Evolutionary conservation across 257 asterid genomes (phyloP), one percentile per base, ranked within the genome.

Genomic region (Salvia miltiorrhiza): DNA sequence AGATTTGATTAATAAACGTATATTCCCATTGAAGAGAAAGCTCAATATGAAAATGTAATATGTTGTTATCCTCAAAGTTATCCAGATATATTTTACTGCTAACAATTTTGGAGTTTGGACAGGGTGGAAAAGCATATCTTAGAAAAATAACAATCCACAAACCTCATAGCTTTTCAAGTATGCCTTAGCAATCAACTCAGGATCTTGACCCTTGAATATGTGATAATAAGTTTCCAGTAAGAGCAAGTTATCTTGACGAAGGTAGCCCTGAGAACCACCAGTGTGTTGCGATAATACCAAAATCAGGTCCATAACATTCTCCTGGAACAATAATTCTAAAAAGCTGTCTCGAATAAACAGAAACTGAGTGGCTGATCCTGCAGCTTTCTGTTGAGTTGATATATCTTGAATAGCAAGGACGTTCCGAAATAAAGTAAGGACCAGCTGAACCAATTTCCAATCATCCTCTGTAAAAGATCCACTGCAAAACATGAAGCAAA

Each of bases 371-470:
- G 92, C 90, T 28, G 91, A 84, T 71, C 95, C 95, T 63, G 87
- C 92, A 45, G 88, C 88, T 78, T 83, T 87, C 80, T 86, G 96
- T 69, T 87, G 95, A 21, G 81, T 80, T 73, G 96, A 85, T 79
- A 90, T 83, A 63, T 91, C 93, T 83, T 94, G 97, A 77, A 94
- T 80, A 26, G 97, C 97, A 56, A 94, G 85, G 67, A 89, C 45
- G 68, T 94, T 94, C 3, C 97, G 90, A 64, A 94, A 91, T 43
- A 94, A 79, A 41, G 97, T 91, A 73, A 94, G 90, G 73, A 94
- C 84, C 81, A 94, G 78, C 85, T 94, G 97, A 69, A 94, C 96
- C 85, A 94, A 68, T 83, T 91, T 94, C 97, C 97, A 94, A 76
- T 91, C 96, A 76, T 94, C 99, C 40, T 94, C 99, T 37, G 95